Evolutionary conservation across 768 basidiomycete genomes (phyloP), one percentile per base, ranked within the genome.

Genomic region (Lentinula guzmanii): DNA sequence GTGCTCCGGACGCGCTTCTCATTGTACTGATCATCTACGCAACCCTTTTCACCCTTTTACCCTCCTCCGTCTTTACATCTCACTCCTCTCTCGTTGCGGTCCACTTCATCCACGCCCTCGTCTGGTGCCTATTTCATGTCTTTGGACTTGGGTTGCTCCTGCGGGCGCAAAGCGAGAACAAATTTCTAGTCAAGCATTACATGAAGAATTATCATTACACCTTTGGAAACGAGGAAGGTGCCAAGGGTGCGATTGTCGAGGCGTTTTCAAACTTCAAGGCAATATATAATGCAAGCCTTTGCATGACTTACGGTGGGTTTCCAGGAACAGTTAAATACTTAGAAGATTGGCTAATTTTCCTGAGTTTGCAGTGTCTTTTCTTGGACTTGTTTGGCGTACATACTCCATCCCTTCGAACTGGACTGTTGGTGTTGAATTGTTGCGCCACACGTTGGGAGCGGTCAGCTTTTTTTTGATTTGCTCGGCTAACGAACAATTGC

Each of bases 241-340:
- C 83, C 4, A 80, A 86, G 61, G 85, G 86, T 51, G 95, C 96
- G 0, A 84, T 95, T n/a, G 80, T 86, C 42, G 97, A 99, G 70
- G 93, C 96, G 0, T 99, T 98, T 67, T 80, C 83, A 31, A 98
- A 97, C 72, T 99, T 95, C 95, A 98, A 98, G 74, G 80, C 80
- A 4, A 80, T 93, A 31, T 98, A 95, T 71, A 98, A 98, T 72
- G 72, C 94, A 72, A 94, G 90, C 72, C 79, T 95, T 80, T 89
- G 87, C 72, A 97, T 98, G 95, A 95, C 90, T 4, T 98, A 95
- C 71, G 87, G 95, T 95, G 62, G 18, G 70, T 51, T 28, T 28
- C 28, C 28, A 3, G 28, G 28, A 28, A 28, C 28, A 28, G 3
- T 28, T 28, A 28, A 28, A 28, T 28, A 28, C 28, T 28, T 28